Percentiles rank a stretch among this genome's conserved stretches.
These are phyloP conservation scores for Protomyces pachydermus DNA, from an alignment of 1,139 yeast genomes.

Conservation along the genomic window DNA sequence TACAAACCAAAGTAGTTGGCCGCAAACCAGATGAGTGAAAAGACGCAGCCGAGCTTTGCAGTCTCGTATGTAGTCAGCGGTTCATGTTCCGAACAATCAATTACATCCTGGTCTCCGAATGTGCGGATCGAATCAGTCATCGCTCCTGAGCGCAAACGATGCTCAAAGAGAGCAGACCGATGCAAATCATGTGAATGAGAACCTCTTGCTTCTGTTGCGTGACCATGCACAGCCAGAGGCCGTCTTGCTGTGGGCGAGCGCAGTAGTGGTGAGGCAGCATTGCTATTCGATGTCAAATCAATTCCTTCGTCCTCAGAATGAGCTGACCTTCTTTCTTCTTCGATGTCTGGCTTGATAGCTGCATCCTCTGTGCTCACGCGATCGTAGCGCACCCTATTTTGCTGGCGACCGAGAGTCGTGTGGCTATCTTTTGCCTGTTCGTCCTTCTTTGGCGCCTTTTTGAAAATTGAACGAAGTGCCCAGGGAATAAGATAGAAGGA, in stretches of 20 bases:
- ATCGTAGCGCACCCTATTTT: neutral
- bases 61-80: constrained; percentile 38
- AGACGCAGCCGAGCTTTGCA: constrained; percentile 62
- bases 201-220: neutral
- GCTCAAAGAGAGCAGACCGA: neutral
- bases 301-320: neutral
- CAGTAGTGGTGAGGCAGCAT: neutral
- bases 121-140: constrained; percentile 17
- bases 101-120: constrained; percentile 17
- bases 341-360: neutral
- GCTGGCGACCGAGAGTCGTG: neutral
- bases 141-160: constrained; percentile 9
- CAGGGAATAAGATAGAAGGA: constrained; percentile 66
- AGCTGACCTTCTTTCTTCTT: neutral
- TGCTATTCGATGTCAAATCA: neutral
- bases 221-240: neutral
- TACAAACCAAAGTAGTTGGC: constrained; percentile 89
- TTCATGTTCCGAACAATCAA: constrained; percentile 6
- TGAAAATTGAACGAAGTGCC: constrained; percentile 28
- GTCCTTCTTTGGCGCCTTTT: neutral
- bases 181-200: too few relatives aligned
- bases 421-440: constrained; percentile 1
- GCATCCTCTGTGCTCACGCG: neutral
- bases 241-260: neutral
- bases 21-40: constrained; percentile 79